phyloP scores from a whole-genome alignment of 768 basidiomycete genomes.

The Leccinum ochraceum region DNA sequence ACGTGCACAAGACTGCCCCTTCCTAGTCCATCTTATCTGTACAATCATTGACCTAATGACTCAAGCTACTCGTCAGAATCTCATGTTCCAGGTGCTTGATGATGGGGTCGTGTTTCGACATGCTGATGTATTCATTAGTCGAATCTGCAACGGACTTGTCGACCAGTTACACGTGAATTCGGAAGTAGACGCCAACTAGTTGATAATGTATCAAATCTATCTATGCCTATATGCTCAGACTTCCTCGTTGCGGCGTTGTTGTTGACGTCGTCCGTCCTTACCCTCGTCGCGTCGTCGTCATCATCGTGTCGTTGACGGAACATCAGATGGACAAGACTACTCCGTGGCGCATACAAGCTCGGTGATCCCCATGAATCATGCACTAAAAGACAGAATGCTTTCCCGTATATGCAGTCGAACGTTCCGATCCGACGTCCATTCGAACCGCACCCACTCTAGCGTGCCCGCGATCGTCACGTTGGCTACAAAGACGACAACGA shows the following conservation, averaged over 20 bases:
- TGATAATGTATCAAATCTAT: neutral
- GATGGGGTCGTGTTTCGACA: neutral
- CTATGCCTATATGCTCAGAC: no score
- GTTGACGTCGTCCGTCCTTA: no score
- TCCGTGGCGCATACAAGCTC: neutral
- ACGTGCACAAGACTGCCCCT: no score
- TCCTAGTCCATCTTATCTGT: no score
- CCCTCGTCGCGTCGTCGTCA: no score
- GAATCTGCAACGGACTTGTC: neutral
- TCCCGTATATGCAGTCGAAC: constrained; percentile 84
- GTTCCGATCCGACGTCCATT: constrained; percentile 83
- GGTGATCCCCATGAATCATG: constrained; percentile 38
- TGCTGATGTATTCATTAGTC: neutral
- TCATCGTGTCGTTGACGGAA: no score
- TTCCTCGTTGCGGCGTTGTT: no score
- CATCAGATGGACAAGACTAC: neutral
- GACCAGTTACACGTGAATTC: neutral
- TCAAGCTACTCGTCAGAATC: no score
- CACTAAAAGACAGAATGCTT: constrained; percentile 83
- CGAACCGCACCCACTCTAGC: constrained; percentile 73
- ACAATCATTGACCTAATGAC: no score
- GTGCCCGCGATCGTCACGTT: constrained; percentile 62
- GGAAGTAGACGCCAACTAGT: neutral
- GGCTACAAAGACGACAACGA: constrained; percentile 32
- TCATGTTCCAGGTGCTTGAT: neutral